These are phyloP conservation scores for Xerocomellus dryophilus DNA, from an alignment of 768 basidiomycete species.

Conservation along the genomic window DNA sequence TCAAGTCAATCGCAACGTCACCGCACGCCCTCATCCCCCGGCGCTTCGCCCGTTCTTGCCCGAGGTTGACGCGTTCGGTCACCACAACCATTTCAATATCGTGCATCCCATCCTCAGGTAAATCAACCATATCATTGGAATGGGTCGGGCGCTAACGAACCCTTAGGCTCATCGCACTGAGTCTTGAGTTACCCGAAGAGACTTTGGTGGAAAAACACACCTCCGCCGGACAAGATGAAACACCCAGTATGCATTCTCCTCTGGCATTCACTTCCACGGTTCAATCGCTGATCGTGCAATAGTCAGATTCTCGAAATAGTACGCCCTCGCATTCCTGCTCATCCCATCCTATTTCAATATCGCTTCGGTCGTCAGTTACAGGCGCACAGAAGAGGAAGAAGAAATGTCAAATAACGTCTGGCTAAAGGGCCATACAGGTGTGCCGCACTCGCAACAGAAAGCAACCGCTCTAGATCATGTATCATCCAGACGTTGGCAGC, in stretches of 20 bases:
- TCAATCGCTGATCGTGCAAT: not conserved
- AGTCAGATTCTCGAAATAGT: conserved; percentile 71
- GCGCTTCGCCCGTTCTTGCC: conserved; percentile 47
- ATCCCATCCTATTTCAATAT: not conserved
- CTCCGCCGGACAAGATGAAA: conserved; percentile 39
- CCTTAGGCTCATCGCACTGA: conserved; percentile 45
- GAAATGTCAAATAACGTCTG: conserved; percentile 50
- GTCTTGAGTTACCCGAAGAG: conserved; percentile 54
- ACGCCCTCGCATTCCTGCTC: conserved; percentile 8
- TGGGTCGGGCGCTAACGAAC: not conserved
- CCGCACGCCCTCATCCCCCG: conserved; percentile 44
- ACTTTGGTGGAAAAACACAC: conserved; percentile 46
- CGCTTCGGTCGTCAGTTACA: conserved; percentile 36
- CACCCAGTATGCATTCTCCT: conserved; percentile 31
- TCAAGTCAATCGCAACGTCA: conserved; percentile 47
- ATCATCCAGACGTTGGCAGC: conserved; percentile 51
- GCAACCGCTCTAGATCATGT: conserved; percentile 23
- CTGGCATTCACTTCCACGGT: not conserved
- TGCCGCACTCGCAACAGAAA: not conserved
- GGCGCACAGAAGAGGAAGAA: conserved; percentile 49
- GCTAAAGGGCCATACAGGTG: conserved; percentile 59
- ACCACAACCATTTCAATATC: conserved; percentile 50
- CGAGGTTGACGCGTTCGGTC: conserved; percentile 49
- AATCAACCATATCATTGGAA: not conserved
- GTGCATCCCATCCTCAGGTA: conserved; percentile 48